phyloP scores from a whole-genome alignment of 2,329 filamentous ascomycete species.

The Aspergillus viridinutans region DNA sequence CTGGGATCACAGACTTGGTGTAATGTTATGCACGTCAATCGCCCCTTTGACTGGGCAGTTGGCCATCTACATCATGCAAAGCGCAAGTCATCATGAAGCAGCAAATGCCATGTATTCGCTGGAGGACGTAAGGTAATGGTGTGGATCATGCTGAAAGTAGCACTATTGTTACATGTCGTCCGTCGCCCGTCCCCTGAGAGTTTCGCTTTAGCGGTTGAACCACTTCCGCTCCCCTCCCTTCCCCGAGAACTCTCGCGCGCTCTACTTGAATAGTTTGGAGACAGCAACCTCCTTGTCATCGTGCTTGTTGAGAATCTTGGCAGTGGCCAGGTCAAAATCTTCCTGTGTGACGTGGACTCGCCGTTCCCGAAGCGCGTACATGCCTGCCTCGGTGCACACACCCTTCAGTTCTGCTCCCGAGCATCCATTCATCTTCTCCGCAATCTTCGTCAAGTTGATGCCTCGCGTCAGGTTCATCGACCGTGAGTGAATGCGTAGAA shows the following conservation, averaged over 20 bases:
- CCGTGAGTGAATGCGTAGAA: conserved; percentile 92
- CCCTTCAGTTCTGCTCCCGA: conserved; percentile 97
- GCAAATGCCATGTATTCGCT: background rate
- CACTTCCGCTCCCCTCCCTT: background rate
- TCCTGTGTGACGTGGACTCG: conserved; percentile 98
- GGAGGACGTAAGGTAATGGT: background rate
- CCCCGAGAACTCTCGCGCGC: background rate
- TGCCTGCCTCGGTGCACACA: conserved; percentile 96
- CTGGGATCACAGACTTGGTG: too few relatives aligned
- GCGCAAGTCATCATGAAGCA: background rate
- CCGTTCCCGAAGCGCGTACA: conserved; percentile 93
- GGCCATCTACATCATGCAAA: background rate
- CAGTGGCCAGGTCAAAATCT: conserved; percentile 96
- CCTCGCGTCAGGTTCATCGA: conserved; percentile 98
- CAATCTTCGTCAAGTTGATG: conserved; percentile 97
- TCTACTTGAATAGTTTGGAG: conserved; percentile 36
- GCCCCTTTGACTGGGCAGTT: background rate
- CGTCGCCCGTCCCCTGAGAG: background rate
- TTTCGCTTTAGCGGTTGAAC: background rate
- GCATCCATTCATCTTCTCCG: conserved; percentile 99
- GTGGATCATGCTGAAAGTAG: background rate
- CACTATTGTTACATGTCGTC: background rate
- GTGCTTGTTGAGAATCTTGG: conserved; percentile 99
- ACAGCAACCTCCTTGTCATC: conserved; percentile 80
- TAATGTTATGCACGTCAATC: too few relatives aligned